Percentiles rank a stretch among this genome's conserved stretches.
Evolutionary conservation across 371 early-diverging fungal species (phyloP).

Genomic region (Lichtheimia ramosa): DNA sequence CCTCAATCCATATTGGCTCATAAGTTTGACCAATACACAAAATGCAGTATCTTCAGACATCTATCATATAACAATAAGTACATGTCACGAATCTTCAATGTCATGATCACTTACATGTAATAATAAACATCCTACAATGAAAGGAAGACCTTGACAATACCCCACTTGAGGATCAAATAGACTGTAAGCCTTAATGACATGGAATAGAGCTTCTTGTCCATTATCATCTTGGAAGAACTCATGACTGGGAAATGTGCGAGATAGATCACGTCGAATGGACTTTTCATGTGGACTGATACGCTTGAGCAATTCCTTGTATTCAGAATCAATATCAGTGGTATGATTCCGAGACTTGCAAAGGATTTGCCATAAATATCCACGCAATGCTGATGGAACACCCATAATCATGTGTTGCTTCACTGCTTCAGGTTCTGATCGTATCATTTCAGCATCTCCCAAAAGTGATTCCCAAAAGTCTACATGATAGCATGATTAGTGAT

Average conservation of each 20-base stretch:
- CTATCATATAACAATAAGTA: constrained; percentile 25
- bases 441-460: constrained; percentile 29
- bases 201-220: constrained; percentile 81
- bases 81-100: too few relatives aligned
- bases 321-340: constrained; percentile 66
- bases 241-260: constrained; percentile 85
- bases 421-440: constrained; percentile 19
- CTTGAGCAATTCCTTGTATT: constrained; percentile 75
- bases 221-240: constrained; percentile 77
- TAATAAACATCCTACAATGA: constrained; percentile 85
- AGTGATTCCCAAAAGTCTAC: constrained; percentile 46
- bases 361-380: constrained; percentile 87
- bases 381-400: constrained; percentile 83
- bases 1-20: constrained; percentile 77
- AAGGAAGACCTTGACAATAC: constrained; percentile 94
- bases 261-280: constrained; percentile 82
- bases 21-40: constrained; percentile 70
- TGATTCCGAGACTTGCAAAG: constrained; percentile 64
- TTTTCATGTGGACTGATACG: constrained; percentile 83
- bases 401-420: constrained; percentile 26
- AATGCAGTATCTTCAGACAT: constrained; percentile 90
- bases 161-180: constrained; percentile 92
- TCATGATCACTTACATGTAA: constrained; percentile 64
- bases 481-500: too few relatives aligned
- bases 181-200: constrained; percentile 89